Base-by-base conservation (phyloP, 352 stramenopile species). In the Phytophthora pini region DNA sequence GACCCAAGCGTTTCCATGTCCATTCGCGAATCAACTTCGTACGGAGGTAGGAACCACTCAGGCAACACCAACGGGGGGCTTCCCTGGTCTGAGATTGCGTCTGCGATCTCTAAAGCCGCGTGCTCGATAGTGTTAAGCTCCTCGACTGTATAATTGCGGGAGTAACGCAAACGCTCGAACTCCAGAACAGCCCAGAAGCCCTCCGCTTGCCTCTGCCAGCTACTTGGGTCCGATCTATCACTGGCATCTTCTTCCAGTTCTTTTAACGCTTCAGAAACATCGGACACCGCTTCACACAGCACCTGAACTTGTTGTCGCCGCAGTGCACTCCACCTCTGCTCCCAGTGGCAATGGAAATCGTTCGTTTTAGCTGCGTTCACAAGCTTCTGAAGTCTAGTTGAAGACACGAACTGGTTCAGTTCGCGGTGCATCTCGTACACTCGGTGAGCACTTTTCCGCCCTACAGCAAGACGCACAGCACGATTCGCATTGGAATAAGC, bases 31-130 rank as follows among this genome's bases (percentile, higher is more conserved):
- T 70, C 46, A 8, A 74, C 60, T 66, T 74, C 65, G 24, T 74
- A 61, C 5, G 54, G 54, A 34, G 67, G 67, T 32, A 74, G 32
- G 46, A 74, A 74, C 67, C 55, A 74, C n/a, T 65, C 63, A 2
- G 63, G 46, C 8, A 70, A 20, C 9, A 4, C 26, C 17, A 53
- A 34, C 2, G 47, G 9, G 5, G 34, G 3, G 17, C 15, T 56
- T 51, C 32, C 24, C 13, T 12, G 11, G 1, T 17, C 6, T 12
- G 56, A 22, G 31, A 43, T 60, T 3, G 24, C 5, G 2, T 61
- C 7, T 12, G 29, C 39, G 26, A 50, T 31, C 2, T 15, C 22
- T 24, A 22, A 32, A 1, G 40, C 27, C 10, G 48, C n/a, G 5
- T 26, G 3, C n/a, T 67, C 11, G 5, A 61, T 67, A 6, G n/a